A percentile compares a stretch with the other conserved stretches of the same genome.
Evolutionary conservation across 2,329 filamentous ascomycete species (phyloP).

Genomic region (Pseudogymnoascus sp.): DNA sequence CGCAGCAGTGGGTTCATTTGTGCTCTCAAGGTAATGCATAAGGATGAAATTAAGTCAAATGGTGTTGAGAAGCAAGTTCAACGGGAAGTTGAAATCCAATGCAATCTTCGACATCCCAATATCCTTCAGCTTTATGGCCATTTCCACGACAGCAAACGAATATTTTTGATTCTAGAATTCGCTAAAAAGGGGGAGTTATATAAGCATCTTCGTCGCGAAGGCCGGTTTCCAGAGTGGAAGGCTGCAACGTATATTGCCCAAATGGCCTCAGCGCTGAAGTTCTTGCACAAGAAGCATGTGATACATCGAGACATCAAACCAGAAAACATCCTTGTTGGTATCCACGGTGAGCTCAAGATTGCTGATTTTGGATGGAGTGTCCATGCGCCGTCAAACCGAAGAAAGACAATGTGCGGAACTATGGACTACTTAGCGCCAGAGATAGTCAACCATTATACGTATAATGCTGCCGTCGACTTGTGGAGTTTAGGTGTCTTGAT

Average conservation of each 20-base stretch:
- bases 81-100: constrained; percentile 68
- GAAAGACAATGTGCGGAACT: constrained; percentile 96
- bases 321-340: constrained; percentile 87
- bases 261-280: constrained; percentile 78
- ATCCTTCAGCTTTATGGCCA: constrained; percentile 64
- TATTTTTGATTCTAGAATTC: constrained; percentile 67
- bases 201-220: constrained; percentile 63
- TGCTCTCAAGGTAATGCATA: too few species aligned
- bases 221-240: constrained; percentile 63
- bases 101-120: constrained; percentile 64
- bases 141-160: constrained; percentile 66
- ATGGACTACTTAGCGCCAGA: constrained; percentile 95
- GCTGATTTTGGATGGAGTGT: constrained; percentile 99
- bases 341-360: constrained; percentile 80
- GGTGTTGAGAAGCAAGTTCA: constrained; percentile 64
- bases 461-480: constrained; percentile 90
- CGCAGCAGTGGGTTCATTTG: too few species aligned
- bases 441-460: constrained; percentile 91
- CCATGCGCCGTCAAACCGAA: constrained; percentile 87
- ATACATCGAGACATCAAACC: constrained; percentile 89
- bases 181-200: constrained; percentile 66
- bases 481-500: constrained; percentile 93
- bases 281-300: constrained; percentile 93
- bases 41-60: constrained; percentile 51
- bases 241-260: constrained; percentile 68